phyloP scores from a whole-genome alignment of 2,329 filamentous ascomycete species.

The Pestalotiopsis fici region DNA sequence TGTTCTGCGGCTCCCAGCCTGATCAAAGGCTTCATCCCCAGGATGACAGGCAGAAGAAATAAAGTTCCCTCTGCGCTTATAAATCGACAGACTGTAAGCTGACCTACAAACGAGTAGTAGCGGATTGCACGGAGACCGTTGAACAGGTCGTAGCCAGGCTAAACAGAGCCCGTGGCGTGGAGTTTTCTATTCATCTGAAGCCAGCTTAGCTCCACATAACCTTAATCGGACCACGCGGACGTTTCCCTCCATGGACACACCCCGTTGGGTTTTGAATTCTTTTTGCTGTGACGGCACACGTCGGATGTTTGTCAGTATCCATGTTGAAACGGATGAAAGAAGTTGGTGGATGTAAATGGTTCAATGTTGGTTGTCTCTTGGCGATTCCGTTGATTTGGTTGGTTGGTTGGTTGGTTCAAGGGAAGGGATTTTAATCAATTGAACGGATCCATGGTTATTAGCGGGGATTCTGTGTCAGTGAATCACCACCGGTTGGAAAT shows the following conservation, averaged over 20 bases:
- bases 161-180: background rate
- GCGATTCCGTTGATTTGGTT: too few relatives aligned
- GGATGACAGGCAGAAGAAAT: too few relatives aligned
- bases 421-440: too few relatives aligned
- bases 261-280: background rate
- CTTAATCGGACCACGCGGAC: background rate
- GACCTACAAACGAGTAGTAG: background rate
- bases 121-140: background rate
- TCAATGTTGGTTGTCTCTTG: too few relatives aligned
- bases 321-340: background rate
- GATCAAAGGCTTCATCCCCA: too few relatives aligned
- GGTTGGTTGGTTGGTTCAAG: too few relatives aligned
- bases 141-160: background rate
- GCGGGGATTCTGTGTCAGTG: too few relatives aligned
- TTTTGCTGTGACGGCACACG: background rate
- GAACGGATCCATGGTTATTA: too few relatives aligned
- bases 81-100: background rate
- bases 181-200: background rate
- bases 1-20: too few relatives aligned
- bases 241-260: background rate
- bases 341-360: too few relatives aligned
- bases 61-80: background rate
- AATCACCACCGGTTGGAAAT: too few relatives aligned
- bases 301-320: background rate
- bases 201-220: conserved; percentile 6